Evolutionary conservation across 345 rosid species (phyloP).

Genomic region (Excoecaria cochinchinensis): DNA sequence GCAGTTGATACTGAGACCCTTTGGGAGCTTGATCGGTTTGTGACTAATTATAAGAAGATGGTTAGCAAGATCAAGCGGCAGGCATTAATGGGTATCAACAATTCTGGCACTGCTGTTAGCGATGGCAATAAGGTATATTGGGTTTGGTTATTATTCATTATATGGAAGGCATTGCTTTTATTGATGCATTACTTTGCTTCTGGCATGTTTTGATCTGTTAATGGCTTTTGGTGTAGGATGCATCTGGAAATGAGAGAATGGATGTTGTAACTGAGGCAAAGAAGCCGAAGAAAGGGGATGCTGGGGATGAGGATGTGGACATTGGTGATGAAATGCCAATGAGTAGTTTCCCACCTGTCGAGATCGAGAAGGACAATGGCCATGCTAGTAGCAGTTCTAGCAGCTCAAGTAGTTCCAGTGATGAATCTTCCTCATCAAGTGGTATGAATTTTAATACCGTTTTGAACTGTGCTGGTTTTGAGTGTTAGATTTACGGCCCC

Average conservation of each 20-base stretch:
- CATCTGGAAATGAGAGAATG: constrained; percentile 28
- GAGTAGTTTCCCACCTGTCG: constrained; percentile 76
- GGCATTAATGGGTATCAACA: constrained; percentile 42
- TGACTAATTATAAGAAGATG: constrained; percentile 74
- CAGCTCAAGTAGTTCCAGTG: constrained; percentile 52
- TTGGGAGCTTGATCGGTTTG: constrained; percentile 85
- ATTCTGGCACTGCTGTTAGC: constrained; percentile 14
- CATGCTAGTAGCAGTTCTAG: constrained; percentile 47
- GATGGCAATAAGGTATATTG: constrained; percentile 39
- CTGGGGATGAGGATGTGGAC: constrained; percentile 81
- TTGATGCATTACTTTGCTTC: neutral
- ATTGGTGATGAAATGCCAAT: constrained; percentile 84
- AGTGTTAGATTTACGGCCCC: neutral
- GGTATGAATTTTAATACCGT: constrained; percentile 34
- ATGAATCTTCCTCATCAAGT: constrained; percentile 67
- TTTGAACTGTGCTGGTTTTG: neutral
- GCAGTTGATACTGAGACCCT: constrained; percentile 72
- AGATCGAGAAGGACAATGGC: constrained; percentile 73
- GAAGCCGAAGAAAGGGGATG: constrained; percentile 71
- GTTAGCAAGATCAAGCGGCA: constrained; percentile 77
- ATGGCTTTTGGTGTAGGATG: constrained; percentile 26
- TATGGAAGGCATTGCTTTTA: neutral
- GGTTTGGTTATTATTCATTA: neutral
- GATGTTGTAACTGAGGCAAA: constrained; percentile 50
- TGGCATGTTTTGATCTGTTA: constrained; percentile 1